A percentile compares a stretch with the other conserved stretches of the same genome.
Evolutionary conservation across 176 grass and related monocot genomes (phyloP).

Genomic region (Guadua angustifolia): DNA sequence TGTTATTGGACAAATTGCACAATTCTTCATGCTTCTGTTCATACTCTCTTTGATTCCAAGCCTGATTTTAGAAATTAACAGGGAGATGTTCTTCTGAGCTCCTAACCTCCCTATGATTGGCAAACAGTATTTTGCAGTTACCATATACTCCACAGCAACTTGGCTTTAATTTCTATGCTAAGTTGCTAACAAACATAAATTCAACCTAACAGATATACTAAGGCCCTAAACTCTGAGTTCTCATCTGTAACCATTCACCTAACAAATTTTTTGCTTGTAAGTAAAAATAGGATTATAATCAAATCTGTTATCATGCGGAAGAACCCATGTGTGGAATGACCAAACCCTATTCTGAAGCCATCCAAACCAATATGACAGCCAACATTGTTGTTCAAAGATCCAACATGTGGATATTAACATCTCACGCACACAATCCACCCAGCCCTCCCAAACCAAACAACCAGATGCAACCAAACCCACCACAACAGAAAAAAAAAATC

Average conservation of each 20-base stretch:
- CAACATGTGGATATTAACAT: background rate
- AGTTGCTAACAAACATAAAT: background rate
- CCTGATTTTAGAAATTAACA: background rate
- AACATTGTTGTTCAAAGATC: background rate
- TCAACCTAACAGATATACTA: background rate
- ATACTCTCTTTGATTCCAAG: background rate
- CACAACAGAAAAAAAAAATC: background rate
- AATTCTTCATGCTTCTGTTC: background rate
- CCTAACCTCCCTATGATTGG: background rate
- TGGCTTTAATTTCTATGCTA: background rate
- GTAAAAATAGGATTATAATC: background rate
- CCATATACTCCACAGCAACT: slow-evolving; percentile 5
- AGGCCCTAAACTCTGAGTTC: background rate
- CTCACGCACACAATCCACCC: background rate
- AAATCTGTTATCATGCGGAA: background rate
- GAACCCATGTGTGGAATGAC: background rate
- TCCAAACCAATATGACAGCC: background rate
- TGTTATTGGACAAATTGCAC: background rate
- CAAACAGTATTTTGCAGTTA: background rate
- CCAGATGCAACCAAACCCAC: slow-evolving; percentile 1
- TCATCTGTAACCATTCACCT: background rate
- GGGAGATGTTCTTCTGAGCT: background rate
- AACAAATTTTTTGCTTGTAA: background rate
- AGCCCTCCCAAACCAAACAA: background rate
- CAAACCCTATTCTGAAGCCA: background rate